Base-by-base conservation (phyloP, 225 moss, liverwort and hornwort species). In the Marchantia paleacea region DNA sequence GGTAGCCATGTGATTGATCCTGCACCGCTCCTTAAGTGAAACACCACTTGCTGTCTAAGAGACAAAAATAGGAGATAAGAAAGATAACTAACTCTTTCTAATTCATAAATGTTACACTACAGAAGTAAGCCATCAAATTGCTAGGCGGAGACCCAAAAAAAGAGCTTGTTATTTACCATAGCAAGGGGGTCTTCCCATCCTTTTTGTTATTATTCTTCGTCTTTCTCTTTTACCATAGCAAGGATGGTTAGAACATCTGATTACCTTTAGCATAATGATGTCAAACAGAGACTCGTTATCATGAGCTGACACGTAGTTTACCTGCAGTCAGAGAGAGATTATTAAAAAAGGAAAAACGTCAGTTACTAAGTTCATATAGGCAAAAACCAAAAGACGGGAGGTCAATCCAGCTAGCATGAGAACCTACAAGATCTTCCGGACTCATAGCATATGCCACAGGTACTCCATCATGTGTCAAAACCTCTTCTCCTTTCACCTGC, bases 231-330 rank as follows among this genome's bases (percentile, higher is more conserved):
- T 8, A 62, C n/a, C 4, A 4, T 5, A 24, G 22, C 3, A 2
- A 68, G 30, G 3, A 68, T 31, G 12, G 29, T 29, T 13, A 68
- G 9, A 30, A 16, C 29, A 30, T 31, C 28, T 10, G 60, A 30
- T 48, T 76, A 90, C 88, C 90, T 97, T 97, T 51, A 97, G 87
- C 91, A 93, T 93, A 49, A 97, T 80, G 80, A 97, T 15, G 85
- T 97, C 97, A 82, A 94, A 95, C 83, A 95, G 89, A 52, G 93
- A 84, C 85, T 97, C 97, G 66, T 97, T 97, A 86, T 97, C 97
- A 83, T 97, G 97, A 77, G 97, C 97, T 10, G 97, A 97, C n/a
- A 95, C 97, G 72, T 97, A 97, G 86, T 97, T 97, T 82, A 97
- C 82, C 93, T 94, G 88, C 53, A 77, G 1, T 25, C 26, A 75